Conservation (phyloP, 345 rosid genomes). For the Moricandia moricandioides region DNA sequence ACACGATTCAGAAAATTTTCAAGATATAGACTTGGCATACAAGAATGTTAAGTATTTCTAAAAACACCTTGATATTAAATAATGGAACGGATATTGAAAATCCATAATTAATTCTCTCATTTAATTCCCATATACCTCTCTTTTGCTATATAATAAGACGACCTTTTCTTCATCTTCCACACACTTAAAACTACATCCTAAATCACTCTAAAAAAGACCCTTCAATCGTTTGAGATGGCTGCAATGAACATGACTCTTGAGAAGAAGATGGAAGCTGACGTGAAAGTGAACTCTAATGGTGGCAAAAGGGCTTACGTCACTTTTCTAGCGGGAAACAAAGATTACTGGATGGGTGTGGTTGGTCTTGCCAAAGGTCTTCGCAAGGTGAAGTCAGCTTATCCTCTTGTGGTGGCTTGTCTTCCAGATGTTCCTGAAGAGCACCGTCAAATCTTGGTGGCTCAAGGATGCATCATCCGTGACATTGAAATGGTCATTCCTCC, state of each 20-base stretch:
- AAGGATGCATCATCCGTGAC: constrained; percentile 7
- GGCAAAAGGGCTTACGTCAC: background rate
- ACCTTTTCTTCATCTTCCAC: background rate
- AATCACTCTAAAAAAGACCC: background rate
- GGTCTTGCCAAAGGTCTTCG: constrained; percentile 11
- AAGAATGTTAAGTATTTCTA: background rate
- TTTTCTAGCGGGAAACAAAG: background rate
- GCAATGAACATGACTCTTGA: background rate
- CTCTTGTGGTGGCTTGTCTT: background rate
- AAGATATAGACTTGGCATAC: background rate
- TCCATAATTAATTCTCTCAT: background rate
- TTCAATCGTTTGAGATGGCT: background rate
- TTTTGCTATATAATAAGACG: background rate
- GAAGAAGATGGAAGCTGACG: background rate
- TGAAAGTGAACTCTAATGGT: background rate
- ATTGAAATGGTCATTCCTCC: background rate
- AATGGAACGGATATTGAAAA: background rate
- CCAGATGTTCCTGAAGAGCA: background rate
- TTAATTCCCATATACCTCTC: background rate
- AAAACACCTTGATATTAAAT: background rate
- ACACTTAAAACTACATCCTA: background rate
- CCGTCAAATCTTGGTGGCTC: constrained; percentile 1
- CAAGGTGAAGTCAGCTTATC: background rate
- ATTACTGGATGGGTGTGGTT: constrained; percentile 3
- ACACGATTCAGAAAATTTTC: background rate